Conservation (phyloP, 2,329 filamentous ascomycete species). For the Fusarium sp. region DNA sequence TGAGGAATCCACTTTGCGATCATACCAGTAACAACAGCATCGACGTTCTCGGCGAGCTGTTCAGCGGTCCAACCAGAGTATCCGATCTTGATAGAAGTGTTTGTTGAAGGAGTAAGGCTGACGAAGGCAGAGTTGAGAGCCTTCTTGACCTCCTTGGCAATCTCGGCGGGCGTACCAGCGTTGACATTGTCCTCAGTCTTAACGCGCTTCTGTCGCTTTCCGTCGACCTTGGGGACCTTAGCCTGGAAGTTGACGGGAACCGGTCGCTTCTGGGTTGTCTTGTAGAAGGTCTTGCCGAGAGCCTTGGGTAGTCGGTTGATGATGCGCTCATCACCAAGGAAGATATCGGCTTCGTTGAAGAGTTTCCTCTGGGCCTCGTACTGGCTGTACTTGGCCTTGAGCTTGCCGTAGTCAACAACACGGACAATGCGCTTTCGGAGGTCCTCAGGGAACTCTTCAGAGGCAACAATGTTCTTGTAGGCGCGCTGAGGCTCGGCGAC, state of each 20-base stretch:
- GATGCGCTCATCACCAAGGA: slow-evolving; percentile 92
- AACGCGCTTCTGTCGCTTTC: slow-evolving; percentile 67
- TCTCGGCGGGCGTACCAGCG: slow-evolving; percentile 69
- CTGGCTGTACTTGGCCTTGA: slow-evolving; percentile 84
- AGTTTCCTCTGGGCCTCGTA: slow-evolving; percentile 91
- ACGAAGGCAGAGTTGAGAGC: slow-evolving; percentile 83
- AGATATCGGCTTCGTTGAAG: slow-evolving; percentile 87
- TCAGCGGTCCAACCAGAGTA: slow-evolving; percentile 78
- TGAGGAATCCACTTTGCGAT: slow-evolving; percentile 85
- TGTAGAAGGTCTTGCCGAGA: slow-evolving; percentile 94
- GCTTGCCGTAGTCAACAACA: slow-evolving; percentile 84
- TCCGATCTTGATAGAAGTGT: slow-evolving; percentile 84
- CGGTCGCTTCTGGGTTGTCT: slow-evolving; percentile 83
- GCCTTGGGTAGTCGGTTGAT: slow-evolving; percentile 77
- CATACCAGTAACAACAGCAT: slow-evolving; percentile 75
- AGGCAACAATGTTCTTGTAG: slow-evolving; percentile 89
- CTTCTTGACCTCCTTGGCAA: slow-evolving; percentile 84
- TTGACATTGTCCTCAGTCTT: slow-evolving; percentile 56
- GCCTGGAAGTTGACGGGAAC: slow-evolving; percentile 81
- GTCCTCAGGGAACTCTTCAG: slow-evolving; percentile 75
- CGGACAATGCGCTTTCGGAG: slow-evolving; percentile 76
- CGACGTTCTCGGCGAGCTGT: slow-evolving; percentile 83
- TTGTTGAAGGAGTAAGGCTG: slow-evolving; percentile 80
- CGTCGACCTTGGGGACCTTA: slow-evolving; percentile 70
- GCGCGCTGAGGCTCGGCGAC: slow-evolving; percentile 82